Evolutionary conservation across 1,139 yeast genomes (phyloP).

Genomic region (Kodamaea sp.): DNA sequence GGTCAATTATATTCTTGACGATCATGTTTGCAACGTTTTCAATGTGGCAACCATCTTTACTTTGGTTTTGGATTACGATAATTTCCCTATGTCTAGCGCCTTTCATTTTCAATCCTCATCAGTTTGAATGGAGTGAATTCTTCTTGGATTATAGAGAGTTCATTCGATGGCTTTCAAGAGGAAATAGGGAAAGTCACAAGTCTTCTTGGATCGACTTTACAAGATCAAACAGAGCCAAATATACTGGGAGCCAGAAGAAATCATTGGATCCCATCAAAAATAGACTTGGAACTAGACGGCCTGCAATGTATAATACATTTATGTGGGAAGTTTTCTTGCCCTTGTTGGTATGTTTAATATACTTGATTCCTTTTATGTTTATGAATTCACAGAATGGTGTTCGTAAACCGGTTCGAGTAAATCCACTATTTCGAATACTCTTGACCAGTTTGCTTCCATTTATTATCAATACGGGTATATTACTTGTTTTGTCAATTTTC

Average conservation of each 20-base stretch:
- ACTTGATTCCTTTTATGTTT: constrained; percentile 60
- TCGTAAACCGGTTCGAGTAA: constrained; percentile 38
- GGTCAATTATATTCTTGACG: constrained; percentile 53
- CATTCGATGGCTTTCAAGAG: constrained; percentile 66
- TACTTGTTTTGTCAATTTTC: constrained; percentile 42
- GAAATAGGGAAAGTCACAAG: constrained; percentile 48
- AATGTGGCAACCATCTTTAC: constrained; percentile 71
- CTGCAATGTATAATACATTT: constrained; percentile 49
- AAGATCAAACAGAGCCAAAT: constrained; percentile 50
- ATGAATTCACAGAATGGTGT: constrained; percentile 72
- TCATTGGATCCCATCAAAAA: not conserved
- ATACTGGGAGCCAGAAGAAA: constrained; percentile 63
- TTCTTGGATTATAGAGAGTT: constrained; percentile 68
- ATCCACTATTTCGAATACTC: constrained; percentile 51
- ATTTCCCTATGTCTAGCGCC: constrained; percentile 75
- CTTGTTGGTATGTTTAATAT: constrained; percentile 35
- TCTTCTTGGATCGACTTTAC: constrained; percentile 62
- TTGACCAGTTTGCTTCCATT: constrained; percentile 55
- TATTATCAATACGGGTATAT: constrained; percentile 39
- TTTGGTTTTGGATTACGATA: constrained; percentile 84
- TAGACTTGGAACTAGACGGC: constrained; percentile 19
- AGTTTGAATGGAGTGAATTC: constrained; percentile 65
- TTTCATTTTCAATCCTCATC: constrained; percentile 81
- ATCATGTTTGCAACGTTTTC: constrained; percentile 61
- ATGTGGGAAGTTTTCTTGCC: constrained; percentile 54